Conservation (phyloP, 1,139 yeast genomes). For the Blastobotrys capitulatus region DNA sequence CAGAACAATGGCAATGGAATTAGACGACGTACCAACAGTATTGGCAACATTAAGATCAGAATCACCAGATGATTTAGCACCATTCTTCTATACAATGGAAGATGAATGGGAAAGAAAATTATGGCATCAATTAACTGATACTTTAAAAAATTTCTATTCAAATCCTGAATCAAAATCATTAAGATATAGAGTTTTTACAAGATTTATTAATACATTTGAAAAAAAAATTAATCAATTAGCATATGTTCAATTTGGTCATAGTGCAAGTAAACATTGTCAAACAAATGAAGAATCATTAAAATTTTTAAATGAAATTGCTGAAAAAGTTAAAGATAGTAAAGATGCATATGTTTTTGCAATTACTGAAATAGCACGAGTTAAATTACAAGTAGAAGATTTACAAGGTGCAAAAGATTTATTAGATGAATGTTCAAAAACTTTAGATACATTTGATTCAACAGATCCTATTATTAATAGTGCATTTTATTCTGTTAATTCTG, state of each 20-base stretch:
- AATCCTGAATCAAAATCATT: conserved; percentile 47
- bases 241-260: conserved; percentile 67
- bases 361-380: conserved; percentile 72
- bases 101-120: conserved; percentile 80
- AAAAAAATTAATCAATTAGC: conserved; percentile 74
- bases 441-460: conserved; percentile 57
- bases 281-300: conserved; percentile 49
- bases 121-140: conserved; percentile 73
- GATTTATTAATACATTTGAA: conserved; percentile 62
- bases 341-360: conserved; percentile 60
- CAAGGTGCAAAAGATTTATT: conserved; percentile 65
- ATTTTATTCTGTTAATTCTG: conserved; percentile 75
- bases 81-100: conserved; percentile 69
- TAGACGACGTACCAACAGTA: conserved; percentile 48
- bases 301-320: conserved; percentile 49
- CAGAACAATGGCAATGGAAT: conserved; percentile 26
- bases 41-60: conserved; percentile 67
- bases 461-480: conserved; percentile 76
- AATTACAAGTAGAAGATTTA: conserved; percentile 52
- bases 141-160: conserved; percentile 56
- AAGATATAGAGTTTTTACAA: conserved; percentile 62
- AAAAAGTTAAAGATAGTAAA: conserved; percentile 40
- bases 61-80: conserved; percentile 55
- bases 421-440: conserved; percentile 52
- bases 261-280: conserved; percentile 45